A percentile compares a stretch with the other conserved stretches of the same genome.
Evolutionary conservation across 306 rosid species (phyloP).

Genomic region (Quercus cerris): DNA sequence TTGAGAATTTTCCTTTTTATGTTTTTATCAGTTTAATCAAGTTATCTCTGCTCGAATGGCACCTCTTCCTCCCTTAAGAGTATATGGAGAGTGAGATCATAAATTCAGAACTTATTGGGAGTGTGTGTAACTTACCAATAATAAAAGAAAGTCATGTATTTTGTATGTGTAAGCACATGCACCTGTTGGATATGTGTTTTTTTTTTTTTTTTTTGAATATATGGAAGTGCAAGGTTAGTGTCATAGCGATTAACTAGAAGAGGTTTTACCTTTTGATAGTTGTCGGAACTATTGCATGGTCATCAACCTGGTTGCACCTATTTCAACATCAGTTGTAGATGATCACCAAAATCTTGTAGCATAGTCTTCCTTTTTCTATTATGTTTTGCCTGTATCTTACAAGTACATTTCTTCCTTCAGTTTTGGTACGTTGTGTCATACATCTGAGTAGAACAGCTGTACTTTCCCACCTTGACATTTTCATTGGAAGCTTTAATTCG

Average conservation of each 20-base stretch:
- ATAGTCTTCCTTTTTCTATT: background rate
- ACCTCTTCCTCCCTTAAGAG: too few species aligned
- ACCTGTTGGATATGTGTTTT: background rate
- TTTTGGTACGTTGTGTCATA: background rate
- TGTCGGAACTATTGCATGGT: background rate
- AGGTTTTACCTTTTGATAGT: background rate
- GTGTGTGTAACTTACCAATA: too few species aligned
- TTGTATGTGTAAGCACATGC: background rate
- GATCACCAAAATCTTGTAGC: background rate
- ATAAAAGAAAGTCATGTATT: background rate
- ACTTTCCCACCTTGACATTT: background rate
- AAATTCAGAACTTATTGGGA: too few species aligned
- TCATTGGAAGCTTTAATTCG: background rate
- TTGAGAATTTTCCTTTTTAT: background rate
- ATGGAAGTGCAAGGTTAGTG: background rate
- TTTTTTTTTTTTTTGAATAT: too few species aligned
- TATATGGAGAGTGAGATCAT: too few species aligned
- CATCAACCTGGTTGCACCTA: constrained; percentile 8
- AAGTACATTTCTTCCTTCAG: background rate
- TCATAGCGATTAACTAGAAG: background rate
- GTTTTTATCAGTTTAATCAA: background rate
- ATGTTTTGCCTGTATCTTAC: background rate
- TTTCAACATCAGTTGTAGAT: background rate
- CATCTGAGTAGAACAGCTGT: background rate
- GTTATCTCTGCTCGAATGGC: background rate